These are phyloP conservation scores for Plantago elongata DNA, from an alignment of 257 asterid genomes.

Conservation along the genomic window DNA sequence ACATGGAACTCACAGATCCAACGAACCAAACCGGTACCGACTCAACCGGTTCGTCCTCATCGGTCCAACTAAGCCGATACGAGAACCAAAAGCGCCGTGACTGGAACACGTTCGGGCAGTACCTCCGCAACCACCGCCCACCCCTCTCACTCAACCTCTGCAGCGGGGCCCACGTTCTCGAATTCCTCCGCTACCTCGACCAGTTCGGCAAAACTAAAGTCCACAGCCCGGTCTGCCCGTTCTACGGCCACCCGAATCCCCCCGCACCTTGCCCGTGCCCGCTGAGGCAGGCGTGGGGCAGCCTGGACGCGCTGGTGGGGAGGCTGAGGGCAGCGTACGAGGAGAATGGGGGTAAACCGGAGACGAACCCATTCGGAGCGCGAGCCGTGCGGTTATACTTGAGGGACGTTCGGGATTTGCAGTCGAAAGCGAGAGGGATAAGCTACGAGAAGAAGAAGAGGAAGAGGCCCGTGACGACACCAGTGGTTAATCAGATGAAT, in stretches of 20 bases:
- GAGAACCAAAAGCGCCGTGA: constrained; percentile 58
- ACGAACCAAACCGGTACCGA: too few relatives aligned
- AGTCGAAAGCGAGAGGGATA: constrained; percentile 44
- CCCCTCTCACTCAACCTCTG: constrained; percentile 40
- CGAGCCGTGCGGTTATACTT: constrained; percentile 41
- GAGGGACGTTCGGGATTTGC: constrained; percentile 39
- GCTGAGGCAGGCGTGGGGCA: constrained; percentile 56
- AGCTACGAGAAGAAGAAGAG: constrained; percentile 48
- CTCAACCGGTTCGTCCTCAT: too few relatives aligned
- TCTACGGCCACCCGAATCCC: constrained; percentile 42
- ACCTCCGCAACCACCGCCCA: constrained; percentile 41
- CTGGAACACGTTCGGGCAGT: constrained; percentile 55
- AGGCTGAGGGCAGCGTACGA: constrained; percentile 47
- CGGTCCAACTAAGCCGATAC: constrained; percentile 42
- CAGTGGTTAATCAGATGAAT: too few relatives aligned
- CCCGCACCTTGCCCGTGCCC: constrained; percentile 50
- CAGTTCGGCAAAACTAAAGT: constrained; percentile 67
- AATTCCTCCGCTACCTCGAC: constrained; percentile 39
- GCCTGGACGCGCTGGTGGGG: constrained; percentile 48
- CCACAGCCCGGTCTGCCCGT: constrained; percentile 41
- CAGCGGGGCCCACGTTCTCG: constrained; percentile 45
- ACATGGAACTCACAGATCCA: too few relatives aligned
- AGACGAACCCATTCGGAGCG: constrained; percentile 40
- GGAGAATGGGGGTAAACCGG: constrained; percentile 44
- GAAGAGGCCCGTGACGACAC: constrained; percentile 4